Evolutionary conservation across 768 basidiomycete genomes (phyloP), one percentile per base, ranked within the genome.

Genomic region (Trametes cinnabarina): DNA sequence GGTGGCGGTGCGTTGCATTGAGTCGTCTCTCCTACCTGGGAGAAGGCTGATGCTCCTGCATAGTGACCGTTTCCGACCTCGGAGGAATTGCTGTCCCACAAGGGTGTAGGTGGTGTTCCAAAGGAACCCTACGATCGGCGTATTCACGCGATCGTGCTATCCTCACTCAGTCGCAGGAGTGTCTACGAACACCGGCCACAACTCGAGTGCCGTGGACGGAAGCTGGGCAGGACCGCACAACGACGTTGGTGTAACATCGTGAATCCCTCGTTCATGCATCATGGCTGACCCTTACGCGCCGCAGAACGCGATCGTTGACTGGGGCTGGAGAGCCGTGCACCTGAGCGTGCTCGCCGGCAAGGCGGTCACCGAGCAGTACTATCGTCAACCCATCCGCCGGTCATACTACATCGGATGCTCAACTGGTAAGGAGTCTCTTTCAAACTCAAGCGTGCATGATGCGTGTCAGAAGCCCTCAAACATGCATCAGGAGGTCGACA

Each of bases 391-490:
- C 2, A 42, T 54, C 4, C 51, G 53, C 15, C 66, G 64, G 47
- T 59, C 64, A 4, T 72, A 72, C 41, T 72, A 62, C 51, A 22
- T 66, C 8, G 69, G 71, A 10, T 72, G 71, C 56, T 69, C 68
- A 0, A 68, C 65, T 3, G 71, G 69, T 55, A 28, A n/a, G 55
- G 9, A 15, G 9, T 39, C 7, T 39, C 14, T n/a, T n/a, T n/a
- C n/a, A n/a, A n/a, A n/a, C n/a, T n/a, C n/a, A n/a, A n/a, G n/a
- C n/a, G n/a, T n/a, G n/a, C n/a, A n/a, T n/a, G n/a, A n/a, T n/a
- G n/a, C n/a, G n/a, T n/a, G n/a, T n/a, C n/a, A n/a, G n/a, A n/a
- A n/a, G n/a, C n/a, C 34, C 34, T 34, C 7, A 34, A 7, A 7
- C 8, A 7, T 34, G 11, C 17, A 11, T 11, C 22, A 62, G 61